A percentile compares a stretch with the other conserved stretches of the same genome.
Conservation (phyloP, 768 basidiomycete species). For the Kwoniella bestiolae region DNA sequence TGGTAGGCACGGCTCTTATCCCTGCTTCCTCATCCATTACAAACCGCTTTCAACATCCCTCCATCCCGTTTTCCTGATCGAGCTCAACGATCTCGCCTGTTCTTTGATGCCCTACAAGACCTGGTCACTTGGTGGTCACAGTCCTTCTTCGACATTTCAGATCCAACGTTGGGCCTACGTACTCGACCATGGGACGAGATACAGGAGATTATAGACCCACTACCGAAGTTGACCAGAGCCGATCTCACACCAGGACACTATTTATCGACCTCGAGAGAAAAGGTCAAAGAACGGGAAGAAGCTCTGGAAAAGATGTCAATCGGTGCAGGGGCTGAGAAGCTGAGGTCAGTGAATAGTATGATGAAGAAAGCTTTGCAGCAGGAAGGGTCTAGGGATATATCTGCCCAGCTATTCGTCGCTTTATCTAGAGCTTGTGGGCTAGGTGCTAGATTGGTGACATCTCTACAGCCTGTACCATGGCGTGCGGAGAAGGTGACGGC, state of each 20-base stretch:
- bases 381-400: conserved; percentile 79
- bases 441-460: conserved; percentile 83
- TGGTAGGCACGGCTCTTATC: conserved; percentile 84
- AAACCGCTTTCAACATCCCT: conserved; percentile 77
- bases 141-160: conserved; percentile 63
- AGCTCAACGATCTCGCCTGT: conserved; percentile 79
- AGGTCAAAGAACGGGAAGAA: conserved; percentile 60
- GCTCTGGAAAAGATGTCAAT: conserved; percentile 54
- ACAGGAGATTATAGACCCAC: conserved; percentile 51
- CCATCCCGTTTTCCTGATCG: conserved; percentile 80
- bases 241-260: conserved; percentile 36
- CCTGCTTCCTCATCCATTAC: conserved; percentile 75
- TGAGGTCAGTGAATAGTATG: conserved; percentile 78
- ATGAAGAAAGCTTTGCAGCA: conserved; percentile 90
- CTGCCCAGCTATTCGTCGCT: conserved; percentile 88
- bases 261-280: conserved; percentile 31
- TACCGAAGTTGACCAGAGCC: conserved; percentile 47
- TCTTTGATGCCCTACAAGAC: conserved; percentile 75
- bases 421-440: conserved; percentile 83
- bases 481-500: conserved; percentile 61
- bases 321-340: conserved; percentile 65
- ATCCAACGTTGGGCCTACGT: conserved; percentile 60
- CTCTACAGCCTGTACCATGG: conserved; percentile 92
- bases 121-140: conserved; percentile 84
- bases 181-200: conserved; percentile 79